Percentiles rank a stretch among this genome's conserved stretches.
phyloP scores from a whole-genome alignment of 2,329 filamentous ascomycete genomes.

The Phyllosticta capitalensis region DNA sequence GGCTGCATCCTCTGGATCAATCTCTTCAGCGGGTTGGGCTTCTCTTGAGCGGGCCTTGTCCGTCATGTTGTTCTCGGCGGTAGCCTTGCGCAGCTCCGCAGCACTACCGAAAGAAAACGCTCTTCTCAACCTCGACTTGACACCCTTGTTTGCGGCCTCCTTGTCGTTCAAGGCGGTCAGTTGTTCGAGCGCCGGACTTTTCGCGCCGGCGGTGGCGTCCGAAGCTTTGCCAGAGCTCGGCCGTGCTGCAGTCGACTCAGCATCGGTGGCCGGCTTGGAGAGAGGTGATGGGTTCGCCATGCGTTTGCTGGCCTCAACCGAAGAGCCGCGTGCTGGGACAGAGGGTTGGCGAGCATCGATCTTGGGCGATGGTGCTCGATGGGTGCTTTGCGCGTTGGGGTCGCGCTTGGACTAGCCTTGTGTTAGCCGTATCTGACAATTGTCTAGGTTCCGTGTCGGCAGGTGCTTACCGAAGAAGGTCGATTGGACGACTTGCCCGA shows the following conservation, averaged over 20 bases:
- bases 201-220: constrained; percentile 19
- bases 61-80: constrained; percentile 45
- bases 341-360: constrained; percentile 12
- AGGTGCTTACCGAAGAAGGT: constrained; percentile 23
- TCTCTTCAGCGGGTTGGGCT: constrained; percentile 36
- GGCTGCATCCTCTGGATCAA: constrained; percentile 62
- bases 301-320: constrained; percentile 32
- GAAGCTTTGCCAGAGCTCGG: constrained; percentile 9
- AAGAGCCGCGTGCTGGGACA: constrained; percentile 25
- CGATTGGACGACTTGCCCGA: constrained; percentile 23
- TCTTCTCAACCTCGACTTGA: constrained; percentile 76
- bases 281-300: constrained; percentile 37
- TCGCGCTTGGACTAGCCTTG: constrained; percentile 6
- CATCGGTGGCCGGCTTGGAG: constrained; percentile 33
- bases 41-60: neutral
- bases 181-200: constrained; percentile 70
- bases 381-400: constrained; percentile 1
- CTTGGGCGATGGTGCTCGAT: constrained; percentile 5
- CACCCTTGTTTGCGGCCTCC: constrained; percentile 58
- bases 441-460: neutral
- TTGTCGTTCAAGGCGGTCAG: constrained; percentile 81
- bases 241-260: constrained; percentile 18
- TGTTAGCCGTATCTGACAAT: neutral
- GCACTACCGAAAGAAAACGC: constrained; percentile 97
- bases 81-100: constrained; percentile 73